Evolutionary conservation across 257 asterid genomes (phyloP), one percentile per base, ranked within the genome.

Genomic region (Linaria vulgaris): DNA sequence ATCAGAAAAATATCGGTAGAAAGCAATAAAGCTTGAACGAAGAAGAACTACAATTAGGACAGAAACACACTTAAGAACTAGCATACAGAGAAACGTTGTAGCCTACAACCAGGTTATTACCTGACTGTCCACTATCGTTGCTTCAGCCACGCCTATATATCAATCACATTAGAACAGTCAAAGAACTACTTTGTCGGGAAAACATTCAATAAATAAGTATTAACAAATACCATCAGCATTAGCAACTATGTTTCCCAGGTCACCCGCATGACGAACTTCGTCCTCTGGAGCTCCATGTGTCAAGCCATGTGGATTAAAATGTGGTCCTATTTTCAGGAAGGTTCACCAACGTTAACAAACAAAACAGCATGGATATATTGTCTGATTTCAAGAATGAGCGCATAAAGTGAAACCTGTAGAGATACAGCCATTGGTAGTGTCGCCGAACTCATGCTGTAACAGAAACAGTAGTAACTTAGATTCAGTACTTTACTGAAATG

Each of bases 221-320:
- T 25, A 59, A 27, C n/a, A 49, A 60, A 68, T 89, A 92, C 99
- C 99, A 1, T 87, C 87, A 43, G 90, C 86, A 50, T 92, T 87
- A 62, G 99, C 97, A 77, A 82, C 82, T 83, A 92, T 89, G 97
- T 92, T 92, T 92, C 99, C 99, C 99, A 92, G 99, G 96, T 92
- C 99, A 77, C 99, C 99, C 96, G 97, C 99, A 83, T 89, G 99
- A 57, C 99, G 97, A 52, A 82, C 71, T 67, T 87, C 90, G 38
- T 92, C 99, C 68, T 73, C 88, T 59, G 97, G 99, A 77, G 97
- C 90, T 79, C 99, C 99, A 49, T 89, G 99, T 60, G 95, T 89
- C 78, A 76, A 34, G 5, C 83, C 85, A 56, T 78, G 76, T 1
- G 97, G 99, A 77, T 92, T 92, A 67, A 89, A 92, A 82, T 92